phyloP scores from a whole-genome alignment of 495 filamentous ascomycete genomes.

The Talaromyces proteolyticus region DNA sequence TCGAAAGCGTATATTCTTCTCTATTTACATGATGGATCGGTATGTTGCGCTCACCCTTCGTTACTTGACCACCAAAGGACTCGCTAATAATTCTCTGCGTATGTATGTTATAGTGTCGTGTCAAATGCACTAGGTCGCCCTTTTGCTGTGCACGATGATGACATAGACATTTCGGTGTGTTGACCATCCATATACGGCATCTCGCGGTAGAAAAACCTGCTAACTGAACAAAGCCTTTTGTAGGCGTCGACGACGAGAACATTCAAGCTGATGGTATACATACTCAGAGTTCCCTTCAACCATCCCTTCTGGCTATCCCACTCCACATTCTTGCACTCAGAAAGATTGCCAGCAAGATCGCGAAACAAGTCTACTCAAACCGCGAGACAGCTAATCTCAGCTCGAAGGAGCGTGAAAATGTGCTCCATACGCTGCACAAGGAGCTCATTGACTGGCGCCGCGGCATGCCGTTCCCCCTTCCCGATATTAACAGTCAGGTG shows the following conservation, averaged over 20 bases:
- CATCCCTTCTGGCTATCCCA: slow-evolving; percentile 31
- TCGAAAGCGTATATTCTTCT: slow-evolving; percentile 34
- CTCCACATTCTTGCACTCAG: slow-evolving; percentile 30
- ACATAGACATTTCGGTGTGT: slow-evolving; percentile 28
- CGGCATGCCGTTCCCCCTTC: slow-evolving; percentile 34
- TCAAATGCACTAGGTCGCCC: slow-evolving; percentile 32
- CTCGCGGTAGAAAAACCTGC: background rate
- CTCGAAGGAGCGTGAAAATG: slow-evolving; percentile 17
- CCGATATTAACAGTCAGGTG: slow-evolving; percentile 25
- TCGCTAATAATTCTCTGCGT: background rate
- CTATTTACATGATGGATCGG: slow-evolving; percentile 41
- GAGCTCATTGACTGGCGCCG: slow-evolving; percentile 31
- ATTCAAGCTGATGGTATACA: slow-evolving; percentile 20
- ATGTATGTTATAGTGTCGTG: too few relatives aligned
- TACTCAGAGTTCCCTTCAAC: slow-evolving; percentile 21
- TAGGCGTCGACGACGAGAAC: slow-evolving; percentile 25
- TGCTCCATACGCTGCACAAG: slow-evolving; percentile 22
- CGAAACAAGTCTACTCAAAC: slow-evolving; percentile 18
- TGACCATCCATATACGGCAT: background rate
- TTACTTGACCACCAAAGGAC: background rate
- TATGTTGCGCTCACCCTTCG: slow-evolving; percentile 10
- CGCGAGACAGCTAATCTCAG: slow-evolving; percentile 8
- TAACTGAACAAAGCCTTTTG: slow-evolving; percentile 22
- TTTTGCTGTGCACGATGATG: slow-evolving; percentile 33
- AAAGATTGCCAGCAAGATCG: slow-evolving; percentile 29